Conservation (phyloP, 1,284 basidiomycete species). For the Moniliella sp. region DNA sequence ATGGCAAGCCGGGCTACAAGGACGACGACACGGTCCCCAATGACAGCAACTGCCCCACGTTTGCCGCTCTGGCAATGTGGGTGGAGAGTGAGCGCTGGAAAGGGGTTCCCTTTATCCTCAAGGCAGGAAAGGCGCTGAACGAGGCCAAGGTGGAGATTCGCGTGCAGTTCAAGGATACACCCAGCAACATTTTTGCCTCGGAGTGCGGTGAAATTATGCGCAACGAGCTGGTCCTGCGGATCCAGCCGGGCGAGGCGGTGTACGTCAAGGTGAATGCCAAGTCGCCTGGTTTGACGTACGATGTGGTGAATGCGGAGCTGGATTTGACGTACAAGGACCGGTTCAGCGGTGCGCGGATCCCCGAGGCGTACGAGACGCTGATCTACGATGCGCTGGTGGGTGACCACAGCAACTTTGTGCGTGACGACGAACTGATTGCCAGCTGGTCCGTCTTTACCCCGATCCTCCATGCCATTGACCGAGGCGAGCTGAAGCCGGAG, state of each 20-base stretch:
- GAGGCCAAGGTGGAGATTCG: slow-evolving; percentile 31
- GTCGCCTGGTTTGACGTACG: slow-evolving; percentile 20
- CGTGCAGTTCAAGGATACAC: slow-evolving; percentile 25
- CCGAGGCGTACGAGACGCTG: slow-evolving; percentile 35
- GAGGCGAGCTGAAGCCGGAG: slow-evolving; percentile 24
- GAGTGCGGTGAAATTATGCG: too few species aligned
- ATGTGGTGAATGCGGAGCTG: slow-evolving; percentile 17
- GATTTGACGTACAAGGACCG: slow-evolving; percentile 27
- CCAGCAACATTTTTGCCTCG: slow-evolving; percentile 11
- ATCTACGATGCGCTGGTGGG: slow-evolving; percentile 32
- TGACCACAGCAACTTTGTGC: slow-evolving; percentile 33
- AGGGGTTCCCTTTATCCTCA: slow-evolving; percentile 31
- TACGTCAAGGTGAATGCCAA: slow-evolving; percentile 30
- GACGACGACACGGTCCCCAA: slow-evolving; percentile 35
- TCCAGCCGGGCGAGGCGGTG: slow-evolving; percentile 30
- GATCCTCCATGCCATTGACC: slow-evolving; percentile 27
- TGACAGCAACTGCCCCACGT: slow-evolving; percentile 35
- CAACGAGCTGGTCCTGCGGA: slow-evolving; percentile 31
- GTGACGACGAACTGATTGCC: slow-evolving; percentile 32
- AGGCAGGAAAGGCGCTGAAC: slow-evolving; percentile 31
- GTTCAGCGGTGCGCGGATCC: slow-evolving; percentile 24
- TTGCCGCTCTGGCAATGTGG: slow-evolving; percentile 28
- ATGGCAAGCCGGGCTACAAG: slow-evolving; percentile 35
- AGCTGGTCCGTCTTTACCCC: slow-evolving; percentile 34
- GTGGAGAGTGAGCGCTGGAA: slow-evolving; percentile 30